Evolutionary conservation across 2,329 filamentous ascomycete species (phyloP).

Genomic region (Colletotrichum horii): DNA sequence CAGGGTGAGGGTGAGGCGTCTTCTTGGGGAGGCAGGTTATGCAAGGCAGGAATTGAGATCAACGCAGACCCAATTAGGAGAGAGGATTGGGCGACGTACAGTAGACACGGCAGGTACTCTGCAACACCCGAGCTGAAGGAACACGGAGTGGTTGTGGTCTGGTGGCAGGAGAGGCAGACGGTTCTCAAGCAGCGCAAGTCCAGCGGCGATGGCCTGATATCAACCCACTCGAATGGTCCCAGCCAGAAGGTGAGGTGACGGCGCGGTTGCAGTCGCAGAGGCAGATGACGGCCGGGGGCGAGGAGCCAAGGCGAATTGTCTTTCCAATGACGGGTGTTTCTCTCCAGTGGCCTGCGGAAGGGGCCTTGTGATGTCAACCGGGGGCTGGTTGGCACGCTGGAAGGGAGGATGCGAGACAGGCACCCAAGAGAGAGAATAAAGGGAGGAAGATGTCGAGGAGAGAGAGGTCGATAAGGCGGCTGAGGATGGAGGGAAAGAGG

Average conservation of each 20-base stretch:
- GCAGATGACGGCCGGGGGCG: neutral
- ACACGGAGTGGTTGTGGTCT: neutral
- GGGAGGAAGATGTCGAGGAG: neutral
- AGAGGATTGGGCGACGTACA: slow-evolving; percentile 7
- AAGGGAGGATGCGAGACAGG: slow-evolving; percentile 5
- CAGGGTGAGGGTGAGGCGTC: neutral
- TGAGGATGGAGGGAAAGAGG: neutral
- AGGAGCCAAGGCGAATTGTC: neutral
- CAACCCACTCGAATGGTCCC: slow-evolving; percentile 5
- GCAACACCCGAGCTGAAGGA: neutral
- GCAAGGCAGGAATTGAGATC: slow-evolving; percentile 1
- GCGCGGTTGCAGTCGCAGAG: neutral
- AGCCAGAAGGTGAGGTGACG: slow-evolving; percentile 7
- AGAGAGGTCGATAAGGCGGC: neutral
- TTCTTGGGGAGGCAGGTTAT: neutral
- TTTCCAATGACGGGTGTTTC: neutral
- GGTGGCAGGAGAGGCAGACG: neutral
- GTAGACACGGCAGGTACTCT: neutral
- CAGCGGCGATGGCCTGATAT: slow-evolving; percentile 4
- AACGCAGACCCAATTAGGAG: neutral
- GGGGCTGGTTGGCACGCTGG: slow-evolving; percentile 5
- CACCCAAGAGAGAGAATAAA: neutral
- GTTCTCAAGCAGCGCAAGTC: neutral
- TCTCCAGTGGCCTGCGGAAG: neutral
- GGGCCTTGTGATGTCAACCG: slow-evolving; percentile 16